These are phyloP conservation scores for Calonectria pauciramosa DNA, from an alignment of 2,329 filamentous ascomycete species.

Conservation along the genomic window DNA sequence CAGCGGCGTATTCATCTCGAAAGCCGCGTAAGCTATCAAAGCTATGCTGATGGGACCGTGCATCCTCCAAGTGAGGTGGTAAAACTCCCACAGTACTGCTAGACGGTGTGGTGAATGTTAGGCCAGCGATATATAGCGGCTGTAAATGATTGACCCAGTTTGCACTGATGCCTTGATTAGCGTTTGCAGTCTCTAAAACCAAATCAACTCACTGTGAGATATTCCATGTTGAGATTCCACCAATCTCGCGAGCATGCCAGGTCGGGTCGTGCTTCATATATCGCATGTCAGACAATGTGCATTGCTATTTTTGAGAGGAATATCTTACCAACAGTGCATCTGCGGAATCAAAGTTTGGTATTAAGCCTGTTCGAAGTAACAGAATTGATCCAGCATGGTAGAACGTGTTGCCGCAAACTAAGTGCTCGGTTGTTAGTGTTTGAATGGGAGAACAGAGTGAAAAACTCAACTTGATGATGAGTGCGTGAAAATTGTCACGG, in stretches of 20 bases:
- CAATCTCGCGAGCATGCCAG: not conserved
- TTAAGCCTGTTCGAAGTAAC: not conserved
- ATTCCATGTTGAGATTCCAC: not conserved
- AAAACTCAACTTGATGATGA: not conserved
- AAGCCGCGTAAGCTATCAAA: not conserved
- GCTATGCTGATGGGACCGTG: not conserved
- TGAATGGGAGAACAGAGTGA: rapidly evolving
- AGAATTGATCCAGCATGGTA: not conserved
- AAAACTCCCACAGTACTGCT: not conserved
- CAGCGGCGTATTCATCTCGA: not conserved
- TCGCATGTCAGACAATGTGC: not conserved
- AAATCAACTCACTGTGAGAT: not conserved
- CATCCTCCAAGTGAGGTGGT: not conserved
- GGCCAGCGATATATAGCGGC: not conserved
- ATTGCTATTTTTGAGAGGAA: too few species aligned
- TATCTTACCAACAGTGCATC: not conserved
- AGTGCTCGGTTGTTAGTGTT: not conserved
- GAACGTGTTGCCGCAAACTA: not conserved
- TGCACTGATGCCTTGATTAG: not conserved
- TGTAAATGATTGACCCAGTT: not conserved
- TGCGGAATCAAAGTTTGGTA: not conserved
- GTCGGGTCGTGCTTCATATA: not conserved
- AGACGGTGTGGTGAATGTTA: not conserved
- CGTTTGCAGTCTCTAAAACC: too few species aligned
- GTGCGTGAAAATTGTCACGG: not conserved